Percentiles rank a stretch among this genome's conserved stretches.
Evolutionary conservation across 2,329 filamentous ascomycete species (phyloP).

Genomic region (Fusarium robinianum): DNA sequence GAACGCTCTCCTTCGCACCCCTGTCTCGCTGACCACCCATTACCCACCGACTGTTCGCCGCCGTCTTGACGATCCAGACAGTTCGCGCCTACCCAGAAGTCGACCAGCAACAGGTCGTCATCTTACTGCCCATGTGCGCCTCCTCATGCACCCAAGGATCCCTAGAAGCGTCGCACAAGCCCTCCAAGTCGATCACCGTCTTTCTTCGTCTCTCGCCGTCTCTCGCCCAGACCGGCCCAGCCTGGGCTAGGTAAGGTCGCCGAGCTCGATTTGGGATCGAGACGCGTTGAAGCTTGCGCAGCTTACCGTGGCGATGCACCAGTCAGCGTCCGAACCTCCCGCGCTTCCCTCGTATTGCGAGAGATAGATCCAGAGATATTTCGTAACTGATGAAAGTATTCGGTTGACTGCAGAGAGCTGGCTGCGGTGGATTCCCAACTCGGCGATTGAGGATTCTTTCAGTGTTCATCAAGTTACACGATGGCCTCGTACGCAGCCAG

Average conservation of each 20-base stretch:
- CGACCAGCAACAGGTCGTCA: constrained; percentile 23
- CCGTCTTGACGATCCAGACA: constrained; percentile 32
- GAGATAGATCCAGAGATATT: constrained; percentile 9
- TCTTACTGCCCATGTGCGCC: constrained; percentile 27
- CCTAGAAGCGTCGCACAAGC: constrained; percentile 22
- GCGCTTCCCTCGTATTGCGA: too few species aligned
- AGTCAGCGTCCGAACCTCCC: neutral
- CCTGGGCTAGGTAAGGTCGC: constrained; percentile 14
- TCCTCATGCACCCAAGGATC: constrained; percentile 25
- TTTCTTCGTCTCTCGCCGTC: neutral
- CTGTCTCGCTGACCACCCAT: constrained; percentile 24
- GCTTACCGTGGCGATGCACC: constrained; percentile 23
- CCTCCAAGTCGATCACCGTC: constrained; percentile 16
- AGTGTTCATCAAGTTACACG: constrained; percentile 15
- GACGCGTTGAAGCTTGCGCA: constrained; percentile 32
- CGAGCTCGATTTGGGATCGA: constrained; percentile 19
- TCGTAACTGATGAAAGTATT: too few species aligned
- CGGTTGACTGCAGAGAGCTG: too few species aligned
- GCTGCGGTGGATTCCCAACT: constrained; percentile 23
- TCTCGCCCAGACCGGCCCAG: constrained; percentile 14
- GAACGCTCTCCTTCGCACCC: constrained; percentile 10
- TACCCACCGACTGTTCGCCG: constrained; percentile 31
- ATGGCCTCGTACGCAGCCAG: constrained; percentile 17
- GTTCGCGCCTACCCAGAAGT: constrained; percentile 32
- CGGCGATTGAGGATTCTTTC: constrained; percentile 14